Evolutionary conservation across 768 basidiomycete genomes (phyloP), one percentile per base, ranked within the genome.

Genomic region (Pleurotus cornucopiae): DNA sequence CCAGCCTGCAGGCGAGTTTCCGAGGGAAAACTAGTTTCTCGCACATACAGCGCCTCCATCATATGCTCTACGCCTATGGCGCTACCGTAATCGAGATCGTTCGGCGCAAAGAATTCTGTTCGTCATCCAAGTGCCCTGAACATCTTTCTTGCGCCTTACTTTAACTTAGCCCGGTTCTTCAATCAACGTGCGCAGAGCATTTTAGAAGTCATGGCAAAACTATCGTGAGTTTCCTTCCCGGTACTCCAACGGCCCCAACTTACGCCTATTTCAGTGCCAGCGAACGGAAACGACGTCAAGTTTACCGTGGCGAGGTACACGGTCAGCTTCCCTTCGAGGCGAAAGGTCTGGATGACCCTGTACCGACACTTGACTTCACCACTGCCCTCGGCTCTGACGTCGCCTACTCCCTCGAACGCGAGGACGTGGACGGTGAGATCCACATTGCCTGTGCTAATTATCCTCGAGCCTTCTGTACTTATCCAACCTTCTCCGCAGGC

Each of bases 81-180:
- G 90, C 91, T 1, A 93, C 94, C 0, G 80, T 97, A 6, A 80
- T 94, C 14, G 96, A 98, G 70, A 85, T 98, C 26, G 90, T 95
- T 2, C 78, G 96, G 57, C 77, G 96, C 54, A 91, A 91, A 62
- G 92, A 96, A 66, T 97, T 96, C 68, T 78, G 92, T 88, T 58
- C 68, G 85, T 69, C 25, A 18, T 30, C 16, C 5, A 6, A 13
- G 16, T 13, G 9, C 21, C 7, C 12, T 34, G 18, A 16, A 6
- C 13, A 49, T 11, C 23, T 26, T 26, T 20, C 43, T 46, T 41
- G 20, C 51, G 43, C 9, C 16, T 30, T 34, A 18, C 25, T 20
- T 49, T 37, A 47, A 58, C 21, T 44, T 57, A 92, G 91, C 83
- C 46, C 79, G 81, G 25, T 89, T 94, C 67, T 91, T 98, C 68